Evolutionary conservation across 1,284 basidiomycete species (phyloP).

Genomic region (Golubevia sp.): DNA sequence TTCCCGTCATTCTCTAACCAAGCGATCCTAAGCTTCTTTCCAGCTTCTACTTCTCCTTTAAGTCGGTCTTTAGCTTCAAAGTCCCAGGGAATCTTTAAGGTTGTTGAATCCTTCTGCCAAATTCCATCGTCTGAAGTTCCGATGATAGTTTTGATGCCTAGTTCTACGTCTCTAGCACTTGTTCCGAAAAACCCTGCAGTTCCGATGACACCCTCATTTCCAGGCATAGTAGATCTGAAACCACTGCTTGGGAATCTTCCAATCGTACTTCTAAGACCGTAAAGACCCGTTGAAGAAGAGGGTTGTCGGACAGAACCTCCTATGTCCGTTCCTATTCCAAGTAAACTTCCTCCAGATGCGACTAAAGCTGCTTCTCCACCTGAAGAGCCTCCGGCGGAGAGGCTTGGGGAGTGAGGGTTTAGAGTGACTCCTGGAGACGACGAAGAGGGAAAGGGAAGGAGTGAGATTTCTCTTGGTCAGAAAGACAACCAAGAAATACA

Average conservation of each 20-base stretch:
- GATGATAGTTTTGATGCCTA: slow-evolving; percentile 21
- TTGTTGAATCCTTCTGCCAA: not conserved
- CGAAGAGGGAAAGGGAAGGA: too few species aligned
- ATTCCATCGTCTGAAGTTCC: not conserved
- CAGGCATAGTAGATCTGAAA: slow-evolving; percentile 23
- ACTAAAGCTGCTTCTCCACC: slow-evolving; percentile 39
- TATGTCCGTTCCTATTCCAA: slow-evolving; percentile 39
- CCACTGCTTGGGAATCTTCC: slow-evolving; percentile 22
- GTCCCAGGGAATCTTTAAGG: slow-evolving; percentile 14
- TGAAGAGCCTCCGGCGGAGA: slow-evolving; percentile 29
- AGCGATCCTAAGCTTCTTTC: slow-evolving; percentile 13
- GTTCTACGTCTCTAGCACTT: slow-evolving; percentile 20
- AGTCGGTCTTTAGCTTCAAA: too few species aligned
- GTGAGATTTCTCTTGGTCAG: too few species aligned
- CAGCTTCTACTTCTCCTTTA: too few species aligned
- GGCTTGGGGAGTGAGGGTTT: slow-evolving; percentile 28
- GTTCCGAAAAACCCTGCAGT: slow-evolving; percentile 22
- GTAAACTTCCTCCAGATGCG: slow-evolving; percentile 27
- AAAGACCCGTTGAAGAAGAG: slow-evolving; percentile 19
- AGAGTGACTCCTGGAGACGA: too few species aligned
- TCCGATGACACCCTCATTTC: slow-evolving; percentile 23
- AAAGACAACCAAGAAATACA: too few species aligned
- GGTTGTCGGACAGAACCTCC: slow-evolving; percentile 30
- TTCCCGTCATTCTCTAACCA: slow-evolving; percentile 25
- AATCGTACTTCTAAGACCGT: slow-evolving; percentile 24